Conservation (phyloP, 2,329 filamentous ascomycete species). For the Falciphora oryzae region DNA sequence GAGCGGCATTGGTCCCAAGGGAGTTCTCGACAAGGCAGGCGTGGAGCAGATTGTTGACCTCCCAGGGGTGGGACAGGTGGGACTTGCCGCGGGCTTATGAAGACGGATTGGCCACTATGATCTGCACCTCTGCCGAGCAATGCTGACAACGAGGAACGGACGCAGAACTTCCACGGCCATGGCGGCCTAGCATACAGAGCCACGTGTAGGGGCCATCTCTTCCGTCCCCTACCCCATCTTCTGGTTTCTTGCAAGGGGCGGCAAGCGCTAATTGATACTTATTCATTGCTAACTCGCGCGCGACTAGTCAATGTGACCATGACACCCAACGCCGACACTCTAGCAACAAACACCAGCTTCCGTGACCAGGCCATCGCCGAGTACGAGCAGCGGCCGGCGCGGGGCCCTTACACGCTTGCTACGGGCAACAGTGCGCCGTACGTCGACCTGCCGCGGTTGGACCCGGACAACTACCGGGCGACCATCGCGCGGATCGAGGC, state of each 20-base stretch:
- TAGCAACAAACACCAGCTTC: slow-evolving; percentile 22
- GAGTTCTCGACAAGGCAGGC: slow-evolving; percentile 11
- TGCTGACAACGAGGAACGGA: background rate
- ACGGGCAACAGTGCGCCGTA: slow-evolving; percentile 26
- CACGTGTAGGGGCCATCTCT: background rate
- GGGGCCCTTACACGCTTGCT: slow-evolving; percentile 31
- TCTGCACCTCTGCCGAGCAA: background rate
- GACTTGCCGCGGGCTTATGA: too few relatives aligned
- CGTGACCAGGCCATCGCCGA: slow-evolving; percentile 25
- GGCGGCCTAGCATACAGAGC: background rate
- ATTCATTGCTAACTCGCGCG: background rate
- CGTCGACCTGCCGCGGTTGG: slow-evolving; percentile 21
- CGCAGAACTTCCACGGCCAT: background rate
- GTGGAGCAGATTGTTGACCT: slow-evolving; percentile 13
- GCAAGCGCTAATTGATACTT: too few relatives aligned
- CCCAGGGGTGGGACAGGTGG: background rate
- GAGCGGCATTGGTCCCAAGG: slow-evolving; percentile 47
- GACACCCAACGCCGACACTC: background rate
- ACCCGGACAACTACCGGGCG: slow-evolving; percentile 18
- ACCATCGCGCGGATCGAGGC: slow-evolving; percentile 20
- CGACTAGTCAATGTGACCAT: background rate
- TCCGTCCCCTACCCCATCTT: background rate
- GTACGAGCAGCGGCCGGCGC: slow-evolving; percentile 25
- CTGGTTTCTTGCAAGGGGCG: too few relatives aligned
- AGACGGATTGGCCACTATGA: too few relatives aligned